Evolutionary conservation across 805 yeast species (phyloP), one percentile per base, ranked within the genome.

Genomic region (Grigorovia yakushimaensis): DNA sequence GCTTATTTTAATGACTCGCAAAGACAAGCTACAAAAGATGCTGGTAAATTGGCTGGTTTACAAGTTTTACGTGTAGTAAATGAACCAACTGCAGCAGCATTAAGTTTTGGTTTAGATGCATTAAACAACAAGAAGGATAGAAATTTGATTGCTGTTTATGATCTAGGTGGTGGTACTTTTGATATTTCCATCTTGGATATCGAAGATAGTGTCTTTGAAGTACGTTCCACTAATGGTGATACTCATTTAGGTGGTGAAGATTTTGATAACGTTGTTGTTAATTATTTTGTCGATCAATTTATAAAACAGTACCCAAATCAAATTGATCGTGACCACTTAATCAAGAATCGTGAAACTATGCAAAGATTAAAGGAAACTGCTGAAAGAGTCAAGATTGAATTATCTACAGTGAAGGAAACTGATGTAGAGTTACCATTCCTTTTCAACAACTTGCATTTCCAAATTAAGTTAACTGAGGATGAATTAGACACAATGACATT

Each of bases 221-320:
- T 84, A 19, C 72, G 84, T 56, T 82, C 91, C 42, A 84, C 94
- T 33, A 83, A 84, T 61, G 94, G 94, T 56, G 83, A 84, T 64
- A 83, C 91, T 19, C 91, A 83, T 67, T 72, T 84, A 55, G 94
- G 94, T 56, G 94, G 94, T 51, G 91, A 84, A 65, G 94, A 84
- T 67, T 82, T 84, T 62, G 94, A 84, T 68, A 80, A 78, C 55
- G 70, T 83, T 45, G 68, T 84, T 19, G 69, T 78, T 54, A 64
- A 73, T 38, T 68, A 79, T 66, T 79, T 84, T 46, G 64, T 83
- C 33, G 78, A 77, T 20, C 67, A 66, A 35, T 82, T 84, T 68
- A 68, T 79, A 61, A 60, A 68, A 47, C 74, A 76, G 54, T 72
- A 76, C 23, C 72, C 74, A 27, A 19, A 39, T 7, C 62, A 70